phyloP scores from a whole-genome alignment of 2,329 filamentous ascomycete genomes.

The Penicillium sp. region DNA sequence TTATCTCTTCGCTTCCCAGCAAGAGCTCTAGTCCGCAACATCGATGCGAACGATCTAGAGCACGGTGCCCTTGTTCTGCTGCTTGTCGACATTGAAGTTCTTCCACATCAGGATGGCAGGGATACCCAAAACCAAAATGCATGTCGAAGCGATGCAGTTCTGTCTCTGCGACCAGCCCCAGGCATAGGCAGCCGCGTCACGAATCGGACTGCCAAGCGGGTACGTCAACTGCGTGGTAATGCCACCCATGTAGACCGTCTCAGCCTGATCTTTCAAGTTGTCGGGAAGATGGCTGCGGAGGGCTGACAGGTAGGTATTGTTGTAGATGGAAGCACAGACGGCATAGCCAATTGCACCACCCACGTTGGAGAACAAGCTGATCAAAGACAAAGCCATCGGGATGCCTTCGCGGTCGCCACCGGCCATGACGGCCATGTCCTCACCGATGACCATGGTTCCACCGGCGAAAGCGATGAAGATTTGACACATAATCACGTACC shows the following conservation, averaged over 20 bases:
- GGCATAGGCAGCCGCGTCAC: constrained; percentile 38
- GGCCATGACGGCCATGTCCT: constrained; percentile 59
- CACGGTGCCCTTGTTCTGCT: constrained; percentile 40
- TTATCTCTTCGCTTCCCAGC: no score
- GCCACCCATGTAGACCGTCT: constrained; percentile 28
- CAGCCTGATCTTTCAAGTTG: constrained; percentile 18
- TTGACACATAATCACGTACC: constrained; percentile 55
- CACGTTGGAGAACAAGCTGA: constrained; percentile 36
- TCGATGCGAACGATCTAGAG: constrained; percentile 12
- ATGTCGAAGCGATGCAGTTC: constrained; percentile 36
- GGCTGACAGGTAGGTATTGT: constrained; percentile 52
- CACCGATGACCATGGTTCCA: constrained; percentile 53
- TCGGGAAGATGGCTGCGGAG: constrained; percentile 48
- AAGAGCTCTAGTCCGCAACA: background rate
- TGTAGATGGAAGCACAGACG: constrained; percentile 52
- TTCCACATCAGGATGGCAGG: constrained; percentile 40
- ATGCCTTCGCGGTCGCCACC: constrained; percentile 55
- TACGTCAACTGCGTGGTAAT: constrained; percentile 31
- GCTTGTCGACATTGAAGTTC: constrained; percentile 40
- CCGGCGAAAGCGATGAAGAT: constrained; percentile 56
- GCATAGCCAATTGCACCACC: constrained; percentile 37
- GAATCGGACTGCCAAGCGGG: constrained; percentile 27
- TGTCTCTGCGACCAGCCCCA: constrained; percentile 41
- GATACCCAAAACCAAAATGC: constrained; percentile 32
- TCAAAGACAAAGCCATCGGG: constrained; percentile 44